A percentile compares a stretch with the other conserved stretches of the same genome.
Evolutionary conservation across 1,284 basidiomycete genomes (phyloP).

Genomic region (Cutaneotrichosporon cavernicola): DNA sequence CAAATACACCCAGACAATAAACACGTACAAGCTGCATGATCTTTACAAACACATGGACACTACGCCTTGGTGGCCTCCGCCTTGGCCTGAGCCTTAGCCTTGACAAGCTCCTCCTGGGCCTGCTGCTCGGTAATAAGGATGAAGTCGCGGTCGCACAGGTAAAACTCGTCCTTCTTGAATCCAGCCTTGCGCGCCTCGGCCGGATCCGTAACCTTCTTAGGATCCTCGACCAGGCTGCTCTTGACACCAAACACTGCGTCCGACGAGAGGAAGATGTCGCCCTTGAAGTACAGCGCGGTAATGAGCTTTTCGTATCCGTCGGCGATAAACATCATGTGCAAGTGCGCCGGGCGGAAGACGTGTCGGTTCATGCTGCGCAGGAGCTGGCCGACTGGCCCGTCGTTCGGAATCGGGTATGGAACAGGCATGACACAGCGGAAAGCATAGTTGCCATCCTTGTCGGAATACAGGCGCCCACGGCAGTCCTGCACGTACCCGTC

Average conservation of each 20-base stretch:
- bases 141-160: constrained; percentile 26
- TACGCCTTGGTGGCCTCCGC: neutral
- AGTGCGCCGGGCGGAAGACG: constrained; percentile 72
- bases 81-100: constrained; percentile 13
- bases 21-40: neutral
- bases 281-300: constrained; percentile 72
- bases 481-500: constrained; percentile 63
- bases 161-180: constrained; percentile 24
- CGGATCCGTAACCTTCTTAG: constrained; percentile 21
- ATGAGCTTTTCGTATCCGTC: constrained; percentile 69
- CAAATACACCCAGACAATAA: no score
- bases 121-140: constrained; percentile 27
- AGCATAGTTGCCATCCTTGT: constrained; percentile 65
- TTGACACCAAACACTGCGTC: constrained; percentile 35
- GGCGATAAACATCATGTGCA: constrained; percentile 68
- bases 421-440: constrained; percentile 76
- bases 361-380: constrained; percentile 65
- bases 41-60: neutral
- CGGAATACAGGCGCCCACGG: constrained; percentile 66
- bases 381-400: constrained; percentile 72
- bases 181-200: constrained; percentile 26
- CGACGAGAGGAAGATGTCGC: constrained; percentile 55
- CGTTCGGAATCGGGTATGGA: constrained; percentile 75
- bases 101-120: constrained; percentile 24
- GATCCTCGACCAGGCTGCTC: constrained; percentile 23